A percentile compares a stretch with the other conserved stretches of the same genome.
Conservation (phyloP, 1,139 yeast species). For the Meyerozyma elateridarum region DNA sequence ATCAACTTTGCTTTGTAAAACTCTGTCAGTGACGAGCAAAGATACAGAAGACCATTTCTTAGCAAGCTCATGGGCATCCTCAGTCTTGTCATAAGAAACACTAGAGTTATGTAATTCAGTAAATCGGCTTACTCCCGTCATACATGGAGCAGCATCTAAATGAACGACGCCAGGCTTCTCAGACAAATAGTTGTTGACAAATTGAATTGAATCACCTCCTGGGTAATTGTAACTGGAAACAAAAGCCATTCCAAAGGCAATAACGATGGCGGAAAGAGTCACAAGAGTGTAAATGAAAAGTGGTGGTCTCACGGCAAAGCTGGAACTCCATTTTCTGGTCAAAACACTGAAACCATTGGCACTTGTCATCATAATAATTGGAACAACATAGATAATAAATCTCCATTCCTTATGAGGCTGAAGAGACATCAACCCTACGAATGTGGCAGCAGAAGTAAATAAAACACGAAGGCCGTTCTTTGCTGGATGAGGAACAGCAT, state of each 20-base stretch:
- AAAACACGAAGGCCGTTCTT: slow-evolving; percentile 32
- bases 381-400: slow-evolving; percentile 71
- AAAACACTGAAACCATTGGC: slow-evolving; percentile 56
- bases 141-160: slow-evolving; percentile 75
- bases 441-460: slow-evolving; percentile 44
- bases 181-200: slow-evolving; percentile 45
- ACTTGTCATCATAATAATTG: slow-evolving; percentile 61
- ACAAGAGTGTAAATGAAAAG: slow-evolving; percentile 26
- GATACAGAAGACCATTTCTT: slow-evolving; percentile 53
- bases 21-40: slow-evolving; percentile 50
- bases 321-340: slow-evolving; percentile 21
- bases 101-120: slow-evolving; percentile 46
- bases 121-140: slow-evolving; percentile 82
- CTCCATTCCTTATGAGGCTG: slow-evolving; percentile 97
- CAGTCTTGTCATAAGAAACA: slow-evolving; percentile 74
- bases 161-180: slow-evolving; percentile 44
- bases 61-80: slow-evolving; percentile 35
- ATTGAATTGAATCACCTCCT: slow-evolving; percentile 71
- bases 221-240: slow-evolving; percentile 80
- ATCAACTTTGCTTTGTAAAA: slow-evolving; percentile 9
- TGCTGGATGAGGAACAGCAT: slow-evolving; percentile 31
- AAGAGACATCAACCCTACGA: slow-evolving; percentile 58
- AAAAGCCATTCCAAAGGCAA: slow-evolving; percentile 51
- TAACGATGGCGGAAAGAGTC: slow-evolving; percentile 26
- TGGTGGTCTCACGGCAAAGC: slow-evolving; percentile 24